phyloP scores from a whole-genome alignment of 169 alveolate genomes.

The Plasmodium blacklocki region DNA sequence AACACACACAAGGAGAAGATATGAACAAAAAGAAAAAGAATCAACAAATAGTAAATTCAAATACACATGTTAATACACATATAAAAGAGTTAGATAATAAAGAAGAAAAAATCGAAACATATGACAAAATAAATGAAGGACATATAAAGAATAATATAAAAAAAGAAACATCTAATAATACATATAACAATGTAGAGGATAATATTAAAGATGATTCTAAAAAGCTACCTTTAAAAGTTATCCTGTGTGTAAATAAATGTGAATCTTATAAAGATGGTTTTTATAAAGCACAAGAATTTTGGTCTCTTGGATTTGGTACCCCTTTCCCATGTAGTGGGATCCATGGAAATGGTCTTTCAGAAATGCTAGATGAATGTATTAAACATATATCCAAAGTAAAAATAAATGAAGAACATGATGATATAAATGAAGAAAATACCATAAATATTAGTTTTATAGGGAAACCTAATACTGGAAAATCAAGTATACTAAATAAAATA shows the following conservation, averaged over 20 bases:
- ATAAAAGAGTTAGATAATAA: neutral
- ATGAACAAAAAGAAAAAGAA: neutral
- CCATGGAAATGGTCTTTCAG: slow-evolving; percentile 86
- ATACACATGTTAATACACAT: neutral
- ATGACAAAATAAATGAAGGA: neutral
- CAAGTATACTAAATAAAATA: slow-evolving; percentile 80
- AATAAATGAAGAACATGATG: slow-evolving; percentile 64
- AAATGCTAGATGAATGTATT: slow-evolving; percentile 77
- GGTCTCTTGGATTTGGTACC: slow-evolving; percentile 85
- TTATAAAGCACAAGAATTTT: slow-evolving; percentile 84
- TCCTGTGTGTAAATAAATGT: slow-evolving; percentile 84
- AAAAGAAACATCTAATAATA: neutral
- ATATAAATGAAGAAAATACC: slow-evolving; percentile 47
- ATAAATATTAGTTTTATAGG: slow-evolving; percentile 32
- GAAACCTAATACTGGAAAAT: slow-evolving; percentile 86
- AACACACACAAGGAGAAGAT: neutral
- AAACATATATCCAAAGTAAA: slow-evolving; percentile 75
- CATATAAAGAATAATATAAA: neutral
- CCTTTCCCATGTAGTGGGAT: slow-evolving; percentile 86
- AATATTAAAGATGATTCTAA: neutral
- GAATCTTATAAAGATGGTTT: slow-evolving; percentile 84
- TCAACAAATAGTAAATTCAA: neutral
- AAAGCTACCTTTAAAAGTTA: slow-evolving; percentile 32
- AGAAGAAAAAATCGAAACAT: neutral
- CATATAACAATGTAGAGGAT: neutral